Evolutionary conservation across 2,329 filamentous ascomycete species (phyloP), one percentile per base, ranked within the genome.

Genomic region (Colletotrichum euphorbiae): DNA sequence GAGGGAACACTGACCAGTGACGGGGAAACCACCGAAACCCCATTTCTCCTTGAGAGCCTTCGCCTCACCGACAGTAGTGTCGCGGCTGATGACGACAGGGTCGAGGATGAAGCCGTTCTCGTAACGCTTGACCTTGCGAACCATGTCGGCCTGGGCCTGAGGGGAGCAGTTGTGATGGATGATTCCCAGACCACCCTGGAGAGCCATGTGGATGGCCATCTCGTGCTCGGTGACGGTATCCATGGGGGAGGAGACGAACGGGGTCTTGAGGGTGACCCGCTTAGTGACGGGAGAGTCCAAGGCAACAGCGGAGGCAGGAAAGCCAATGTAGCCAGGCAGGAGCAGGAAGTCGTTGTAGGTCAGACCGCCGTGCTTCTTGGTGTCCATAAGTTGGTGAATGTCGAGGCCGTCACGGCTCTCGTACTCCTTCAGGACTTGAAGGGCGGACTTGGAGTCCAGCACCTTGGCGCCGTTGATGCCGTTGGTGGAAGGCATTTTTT

Each of bases 81-180:
- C 88, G 69, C 93, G 92, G 76, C 89, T 91, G 75, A 99, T 93
- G 77, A 98, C 94, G 66, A 99, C 90, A 48, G 96, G 96, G 77
- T 99, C 97, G 52, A 93, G 86, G 78, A 99, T 99, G 86, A 99
- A 99, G 74, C 96, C 96, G 84, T 99, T 99, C 85, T 99, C 96
- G 82, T 94, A 99, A 77, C 96, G 89, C 91, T 99, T 99, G 75
- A 99, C 96, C 86, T 98, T 98, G 81, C 93, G 90, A 73, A 99
- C 93, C 96, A 99, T 99, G 84, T 97, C 94, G 73, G 96, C 96
- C 85, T 99, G 96, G 63, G 93, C 93, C 31, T 98, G 93, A 33
- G 94, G 89, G n/a, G 94, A 96, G 88, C 96, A 99, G 86, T 99
- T 99, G 89, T 99, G 96, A 86, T 99, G 96, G 74, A 99, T 97